Evolutionary conservation across 176 grass and related monocot genomes (phyloP), one percentile per base, ranked within the genome.

Genomic region (Chrysopogon serrulatus): DNA sequence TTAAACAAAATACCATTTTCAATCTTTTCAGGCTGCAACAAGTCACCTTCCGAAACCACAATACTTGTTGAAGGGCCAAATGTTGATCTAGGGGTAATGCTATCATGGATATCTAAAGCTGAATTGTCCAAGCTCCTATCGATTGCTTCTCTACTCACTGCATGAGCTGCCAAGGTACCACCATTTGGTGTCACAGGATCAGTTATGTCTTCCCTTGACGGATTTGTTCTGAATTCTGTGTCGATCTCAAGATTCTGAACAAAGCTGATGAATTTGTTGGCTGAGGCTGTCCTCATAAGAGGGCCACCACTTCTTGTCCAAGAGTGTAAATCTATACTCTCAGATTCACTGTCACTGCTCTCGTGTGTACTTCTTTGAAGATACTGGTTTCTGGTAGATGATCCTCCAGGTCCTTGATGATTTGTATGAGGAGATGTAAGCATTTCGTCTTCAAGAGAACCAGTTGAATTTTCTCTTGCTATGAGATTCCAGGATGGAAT

Each of bases 401-500:
- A 71, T 71, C 82, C 88, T 83, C 74, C 88, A 87, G 76, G 64
- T 51, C 70, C 82, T 79, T 89, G 87, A 81, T 83, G 82, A 62
- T 72, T 82, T 65, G 82, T 71, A 44, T 8, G 37, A 37, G 89
- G 80, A 76, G 85, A 88, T 34, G 77, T 34, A 41, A 93, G 81
- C 28, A 88, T 54, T 41, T 98, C 96, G 8, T 98, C 96, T 10
- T 98, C 92, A 54, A 98, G 90, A 74, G 91, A 95, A 23, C 93
- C 96, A 33, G 96, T 69, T 65, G 93, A 98, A 82, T 98, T 98
- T 76, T 98, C 96, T 79, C 96, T 93, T 79, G 96, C 96, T 87
- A 98, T 95, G 75, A 92, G 87, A 86, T 98, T 98, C 96, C 96
- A 98, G 61, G 96, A 98, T 6, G 93, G 96, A 64, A 98, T 98